A percentile compares a stretch with the other conserved stretches of the same genome.
These are phyloP conservation scores for Exobasidium rhododendri DNA, from an alignment of 1,284 basidiomycete genomes.

Conservation along the genomic window DNA sequence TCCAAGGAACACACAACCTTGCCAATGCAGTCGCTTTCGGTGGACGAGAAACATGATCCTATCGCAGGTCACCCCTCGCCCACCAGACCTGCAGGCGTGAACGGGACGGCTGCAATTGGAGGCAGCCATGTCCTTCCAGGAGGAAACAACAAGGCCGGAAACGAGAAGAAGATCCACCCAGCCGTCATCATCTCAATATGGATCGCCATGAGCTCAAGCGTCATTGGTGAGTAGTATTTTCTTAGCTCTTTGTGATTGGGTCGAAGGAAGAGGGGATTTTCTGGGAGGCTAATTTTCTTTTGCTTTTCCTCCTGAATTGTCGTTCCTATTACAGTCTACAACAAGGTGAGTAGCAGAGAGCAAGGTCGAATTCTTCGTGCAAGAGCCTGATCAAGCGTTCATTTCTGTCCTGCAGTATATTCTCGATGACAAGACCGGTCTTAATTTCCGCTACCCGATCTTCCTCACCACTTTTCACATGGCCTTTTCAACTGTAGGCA, in stretches of 20 bases:
- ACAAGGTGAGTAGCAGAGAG: too few relatives aligned
- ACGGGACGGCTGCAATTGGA: not conserved
- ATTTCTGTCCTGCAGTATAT: constrained; percentile 68
- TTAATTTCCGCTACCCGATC: constrained; percentile 55
- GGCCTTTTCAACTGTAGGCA: constrained; percentile 73
- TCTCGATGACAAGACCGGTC: constrained; percentile 56
- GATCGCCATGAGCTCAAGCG: constrained; percentile 83
- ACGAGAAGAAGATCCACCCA: constrained; percentile 55
- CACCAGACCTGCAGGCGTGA: constrained; percentile 17
- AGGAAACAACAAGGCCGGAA: constrained; percentile 13
- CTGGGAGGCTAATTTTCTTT: too few relatives aligned
- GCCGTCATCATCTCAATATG: constrained; percentile 75
- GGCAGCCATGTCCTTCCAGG: constrained; percentile 35
- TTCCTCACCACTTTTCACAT: constrained; percentile 55
- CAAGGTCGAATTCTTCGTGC: too few relatives aligned
- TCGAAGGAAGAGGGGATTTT: too few relatives aligned
- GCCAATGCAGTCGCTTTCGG: constrained; percentile 42
- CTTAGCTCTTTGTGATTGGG: too few relatives aligned
- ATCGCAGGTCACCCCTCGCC: constrained; percentile 43
- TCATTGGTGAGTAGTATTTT: constrained; percentile 66
- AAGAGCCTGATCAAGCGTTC: too few relatives aligned
- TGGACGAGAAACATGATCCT: constrained; percentile 51
- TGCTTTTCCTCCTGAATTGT: too few relatives aligned
- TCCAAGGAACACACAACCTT: constrained; percentile 45
- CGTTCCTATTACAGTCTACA: too few relatives aligned